A percentile compares a stretch with the other conserved stretches of the same genome.
These are phyloP conservation scores for Chaetomium sp. DNA, from an alignment of 2,329 filamentous ascomycete genomes.

Conservation along the genomic window DNA sequence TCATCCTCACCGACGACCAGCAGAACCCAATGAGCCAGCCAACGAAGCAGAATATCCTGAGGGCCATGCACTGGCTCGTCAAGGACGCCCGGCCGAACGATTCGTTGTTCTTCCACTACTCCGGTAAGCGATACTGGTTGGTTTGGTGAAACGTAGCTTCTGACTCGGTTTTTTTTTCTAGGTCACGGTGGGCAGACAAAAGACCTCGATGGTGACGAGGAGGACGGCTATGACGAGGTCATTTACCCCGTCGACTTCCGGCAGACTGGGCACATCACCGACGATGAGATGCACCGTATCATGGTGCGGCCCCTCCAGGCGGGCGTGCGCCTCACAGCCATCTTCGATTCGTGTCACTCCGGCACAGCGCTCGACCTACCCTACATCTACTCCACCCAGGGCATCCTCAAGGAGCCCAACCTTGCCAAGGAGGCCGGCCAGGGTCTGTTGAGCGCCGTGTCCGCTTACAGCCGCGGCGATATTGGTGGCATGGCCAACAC, in stretches of 20 bases:
- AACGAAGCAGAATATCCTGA: constrained; percentile 90
- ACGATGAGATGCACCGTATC: constrained; percentile 80
- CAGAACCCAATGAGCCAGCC: constrained; percentile 97
- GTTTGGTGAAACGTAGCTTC: not conserved
- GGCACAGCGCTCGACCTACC: constrained; percentile 67
- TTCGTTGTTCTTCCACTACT: constrained; percentile 97
- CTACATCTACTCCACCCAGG: constrained; percentile 70
- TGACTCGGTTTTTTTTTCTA: constrained; percentile 39
- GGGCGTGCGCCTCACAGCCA: constrained; percentile 62
- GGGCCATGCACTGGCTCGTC: constrained; percentile 97
- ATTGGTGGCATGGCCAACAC: constrained; percentile 79
- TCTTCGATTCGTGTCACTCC: constrained; percentile 68
- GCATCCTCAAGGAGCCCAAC: constrained; percentile 69
- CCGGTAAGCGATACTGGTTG: constrained; percentile 59
- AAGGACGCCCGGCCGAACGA: constrained; percentile 92
- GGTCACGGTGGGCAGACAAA: constrained; percentile 81
- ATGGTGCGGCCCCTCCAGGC: constrained; percentile 62
- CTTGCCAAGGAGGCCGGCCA: constrained; percentile 68
- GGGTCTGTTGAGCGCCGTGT: constrained; percentile 61
- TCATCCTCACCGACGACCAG: constrained; percentile 92
- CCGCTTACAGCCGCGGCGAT: constrained; percentile 69
- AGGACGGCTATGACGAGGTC: constrained; percentile 80
- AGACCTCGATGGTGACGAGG: constrained; percentile 77
- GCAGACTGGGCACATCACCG: constrained; percentile 77
- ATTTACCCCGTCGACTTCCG: constrained; percentile 83